phyloP scores from a whole-genome alignment of 768 basidiomycete species.

The Heimioporus sp. region DNA sequence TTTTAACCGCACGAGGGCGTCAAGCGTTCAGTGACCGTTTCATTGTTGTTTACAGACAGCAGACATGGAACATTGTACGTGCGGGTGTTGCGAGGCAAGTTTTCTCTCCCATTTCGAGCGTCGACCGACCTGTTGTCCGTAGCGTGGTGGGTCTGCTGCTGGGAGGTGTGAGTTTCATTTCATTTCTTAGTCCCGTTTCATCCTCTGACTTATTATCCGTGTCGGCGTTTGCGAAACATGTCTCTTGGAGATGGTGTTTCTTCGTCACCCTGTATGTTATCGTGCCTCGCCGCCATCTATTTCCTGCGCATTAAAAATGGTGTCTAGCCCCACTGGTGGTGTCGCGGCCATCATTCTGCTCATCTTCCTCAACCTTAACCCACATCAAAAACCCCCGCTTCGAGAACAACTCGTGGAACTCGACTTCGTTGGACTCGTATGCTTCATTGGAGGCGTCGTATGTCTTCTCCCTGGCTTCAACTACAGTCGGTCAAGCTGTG shows the following conservation, averaged over 20 bases:
- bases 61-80: too few relatives aligned
- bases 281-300: background rate
- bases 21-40: too few relatives aligned
- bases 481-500: slow-evolving; percentile 65
- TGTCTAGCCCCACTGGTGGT: slow-evolving; percentile 69
- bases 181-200: background rate
- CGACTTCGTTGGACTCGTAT: slow-evolving; percentile 65
- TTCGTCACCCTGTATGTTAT: slow-evolving; percentile 67
- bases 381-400: slow-evolving; percentile 57
- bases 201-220: slow-evolving; percentile 1
- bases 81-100: slow-evolving; percentile 45
- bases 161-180: slow-evolving; percentile 57
- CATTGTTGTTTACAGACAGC: too few relatives aligned
- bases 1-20: too few relatives aligned
- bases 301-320: background rate
- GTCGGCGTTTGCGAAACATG: slow-evolving; percentile 69
- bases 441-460: slow-evolving; percentile 64
- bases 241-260: slow-evolving; percentile 85
- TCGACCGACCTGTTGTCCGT: background rate
- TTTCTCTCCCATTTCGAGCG: background rate
- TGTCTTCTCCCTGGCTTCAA: slow-evolving; percentile 73
- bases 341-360: slow-evolving; percentile 61
- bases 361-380: slow-evolving; percentile 76
- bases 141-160: slow-evolving; percentile 74
- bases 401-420: slow-evolving; percentile 60